Evolutionary conservation across 2,329 filamentous ascomycete species (phyloP).

Genomic region (Chaetomiaceae sp.): DNA sequence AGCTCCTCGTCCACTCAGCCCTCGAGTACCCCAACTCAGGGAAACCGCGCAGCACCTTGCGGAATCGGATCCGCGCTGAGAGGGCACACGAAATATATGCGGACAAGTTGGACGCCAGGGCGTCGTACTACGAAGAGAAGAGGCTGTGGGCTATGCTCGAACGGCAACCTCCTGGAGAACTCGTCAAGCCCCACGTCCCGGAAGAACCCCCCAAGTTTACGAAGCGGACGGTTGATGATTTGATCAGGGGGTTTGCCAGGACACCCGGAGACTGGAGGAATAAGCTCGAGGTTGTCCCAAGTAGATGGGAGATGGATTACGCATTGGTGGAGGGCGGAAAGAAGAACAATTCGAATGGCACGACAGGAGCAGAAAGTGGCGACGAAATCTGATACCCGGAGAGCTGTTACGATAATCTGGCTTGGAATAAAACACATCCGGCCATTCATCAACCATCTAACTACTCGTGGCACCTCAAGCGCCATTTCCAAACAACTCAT

Average conservation of each 20-base stretch:
- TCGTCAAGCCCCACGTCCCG: constrained; percentile 29
- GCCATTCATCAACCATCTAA: neutral
- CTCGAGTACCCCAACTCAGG: constrained; percentile 39
- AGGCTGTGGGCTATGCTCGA: constrained; percentile 45
- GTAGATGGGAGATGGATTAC: constrained; percentile 41
- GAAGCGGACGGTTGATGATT: constrained; percentile 19
- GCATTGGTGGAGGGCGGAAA: constrained; percentile 1
- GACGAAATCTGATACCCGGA: constrained; percentile 10
- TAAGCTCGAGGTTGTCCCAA: constrained; percentile 32
- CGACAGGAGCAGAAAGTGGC: neutral
- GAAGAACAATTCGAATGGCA: neutral
- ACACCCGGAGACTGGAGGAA: constrained; percentile 39
- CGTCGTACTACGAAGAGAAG: constrained; percentile 40
- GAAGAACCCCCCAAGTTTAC: constrained; percentile 28
- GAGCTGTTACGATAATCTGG: neutral
- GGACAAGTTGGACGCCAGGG: constrained; percentile 39
- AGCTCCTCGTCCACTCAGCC: constrained; percentile 41
- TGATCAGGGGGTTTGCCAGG: constrained; percentile 33
- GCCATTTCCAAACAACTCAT: constrained; percentile 52
- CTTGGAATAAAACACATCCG: neutral
- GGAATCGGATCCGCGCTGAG: constrained; percentile 39
- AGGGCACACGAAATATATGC: constrained; percentile 42
- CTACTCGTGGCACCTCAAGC: constrained; percentile 27
- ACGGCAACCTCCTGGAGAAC: constrained; percentile 35
- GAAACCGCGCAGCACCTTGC: constrained; percentile 33